Evolutionary conservation across 2,329 filamentous ascomycete species (phyloP).

Genomic region (Gremmenia infestans): DNA sequence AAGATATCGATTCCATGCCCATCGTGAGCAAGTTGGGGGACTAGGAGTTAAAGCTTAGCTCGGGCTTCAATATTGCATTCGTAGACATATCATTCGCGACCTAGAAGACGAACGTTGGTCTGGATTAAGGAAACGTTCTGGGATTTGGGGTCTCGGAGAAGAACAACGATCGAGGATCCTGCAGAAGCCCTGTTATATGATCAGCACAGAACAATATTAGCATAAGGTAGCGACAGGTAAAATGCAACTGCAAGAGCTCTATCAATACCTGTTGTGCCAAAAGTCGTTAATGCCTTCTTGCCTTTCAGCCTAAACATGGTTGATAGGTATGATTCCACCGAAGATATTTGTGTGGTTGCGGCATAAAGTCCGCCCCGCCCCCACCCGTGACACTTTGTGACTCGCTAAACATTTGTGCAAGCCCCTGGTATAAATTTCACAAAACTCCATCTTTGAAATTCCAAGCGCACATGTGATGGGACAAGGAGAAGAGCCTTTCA

Average conservation of each 20-base stretch:
- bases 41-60: constrained; percentile 7
- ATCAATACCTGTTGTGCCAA: constrained; percentile 73
- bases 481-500: not conserved
- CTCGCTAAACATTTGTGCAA: not conserved
- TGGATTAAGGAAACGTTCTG: constrained; percentile 9
- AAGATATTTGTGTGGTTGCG: not conserved
- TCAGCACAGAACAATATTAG: constrained; percentile 6
- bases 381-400: too few species aligned
- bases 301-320: constrained; percentile 77
- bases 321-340: constrained; percentile 51
- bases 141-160: constrained; percentile 11
- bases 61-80: constrained; percentile 11
- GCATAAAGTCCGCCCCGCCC: too few species aligned
- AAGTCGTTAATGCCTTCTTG: constrained; percentile 78
- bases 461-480: not conserved
- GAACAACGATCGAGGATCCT: constrained; percentile 30
- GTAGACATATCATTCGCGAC: constrained; percentile 4
- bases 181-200: constrained; percentile 30
- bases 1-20: constrained; percentile 38
- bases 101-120: constrained; percentile 5
- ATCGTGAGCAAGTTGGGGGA: constrained; percentile 36
- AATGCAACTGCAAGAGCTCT: constrained; percentile 33
- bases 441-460: constrained; percentile 59
- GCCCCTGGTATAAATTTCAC: constrained; percentile 36
- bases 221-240: not conserved